These are phyloP conservation scores for Talaromyces sp. DNA, from an alignment of 2,329 filamentous ascomycete species.

Conservation along the genomic window DNA sequence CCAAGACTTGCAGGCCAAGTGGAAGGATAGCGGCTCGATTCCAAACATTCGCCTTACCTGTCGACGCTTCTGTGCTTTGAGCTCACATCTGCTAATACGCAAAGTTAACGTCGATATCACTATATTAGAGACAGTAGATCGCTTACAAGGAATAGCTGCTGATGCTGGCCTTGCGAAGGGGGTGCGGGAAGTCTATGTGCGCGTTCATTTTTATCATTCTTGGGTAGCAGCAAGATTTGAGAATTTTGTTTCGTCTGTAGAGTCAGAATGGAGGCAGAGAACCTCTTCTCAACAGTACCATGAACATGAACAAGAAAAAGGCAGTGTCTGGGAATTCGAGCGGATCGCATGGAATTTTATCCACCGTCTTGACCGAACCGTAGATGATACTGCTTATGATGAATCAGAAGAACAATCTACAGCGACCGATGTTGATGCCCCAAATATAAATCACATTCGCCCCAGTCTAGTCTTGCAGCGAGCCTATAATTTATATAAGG, in stretches of 20 bases:
- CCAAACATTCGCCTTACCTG: constrained; percentile 2
- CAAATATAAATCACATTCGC: neutral
- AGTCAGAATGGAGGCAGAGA: constrained; percentile 4
- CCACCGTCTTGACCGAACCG: neutral
- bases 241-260: neutral
- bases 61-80: constrained; percentile 1
- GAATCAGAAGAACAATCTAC: neutral
- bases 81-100: neutral
- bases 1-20: neutral
- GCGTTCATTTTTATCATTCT: constrained; percentile 9
- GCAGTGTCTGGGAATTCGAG: neutral
- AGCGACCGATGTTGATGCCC: neutral
- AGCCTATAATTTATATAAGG: constrained; percentile 4
- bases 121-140: neutral
- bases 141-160: neutral
- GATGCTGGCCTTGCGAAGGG: neutral
- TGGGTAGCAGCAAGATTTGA: constrained; percentile 5
- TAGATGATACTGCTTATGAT: neutral
- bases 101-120: neutral
- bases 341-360: neutral
- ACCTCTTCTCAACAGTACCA: neutral
- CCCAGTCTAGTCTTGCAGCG: neutral
- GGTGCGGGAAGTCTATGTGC: constrained; percentile 1
- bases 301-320: neutral
- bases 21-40: neutral